phyloP scores from a whole-genome alignment of 192 early-diverging fungal genomes.

The Coemansia sp. region DNA sequence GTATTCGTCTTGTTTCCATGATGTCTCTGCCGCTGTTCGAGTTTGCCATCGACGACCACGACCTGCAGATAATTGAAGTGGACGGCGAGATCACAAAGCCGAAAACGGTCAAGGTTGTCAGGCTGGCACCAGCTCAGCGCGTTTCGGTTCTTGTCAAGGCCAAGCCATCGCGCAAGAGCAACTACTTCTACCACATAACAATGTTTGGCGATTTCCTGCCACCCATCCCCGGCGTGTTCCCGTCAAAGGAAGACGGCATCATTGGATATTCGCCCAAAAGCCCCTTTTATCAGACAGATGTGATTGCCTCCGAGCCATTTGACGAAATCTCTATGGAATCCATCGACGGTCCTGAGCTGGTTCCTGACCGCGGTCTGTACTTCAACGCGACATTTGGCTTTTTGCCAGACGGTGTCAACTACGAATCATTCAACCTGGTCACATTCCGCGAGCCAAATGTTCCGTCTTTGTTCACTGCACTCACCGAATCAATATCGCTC shows the following conservation, averaged over 20 bases:
- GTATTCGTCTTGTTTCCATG: conserved; percentile 78
- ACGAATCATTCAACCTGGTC: conserved; percentile 72
- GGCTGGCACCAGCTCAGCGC: conserved; percentile 71
- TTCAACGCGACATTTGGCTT: conserved; percentile 64
- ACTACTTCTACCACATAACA: conserved; percentile 72
- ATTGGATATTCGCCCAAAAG: conserved; percentile 49
- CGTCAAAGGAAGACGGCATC: conserved; percentile 54
- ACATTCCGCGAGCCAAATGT: conserved; percentile 62
- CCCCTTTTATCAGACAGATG: conserved; percentile 7
- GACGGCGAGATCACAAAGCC: conserved; percentile 69
- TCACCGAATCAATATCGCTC: conserved; percentile 57
- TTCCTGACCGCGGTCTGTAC: conserved; percentile 52
- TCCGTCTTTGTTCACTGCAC: conserved; percentile 64
- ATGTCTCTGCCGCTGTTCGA: conserved; percentile 67
- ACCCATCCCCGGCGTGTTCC: conserved; percentile 53
- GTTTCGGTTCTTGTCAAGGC: conserved; percentile 77
- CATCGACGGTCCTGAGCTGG: conserved; percentile 50
- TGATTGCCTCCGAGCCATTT: conserved; percentile 29
- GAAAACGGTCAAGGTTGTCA: conserved; percentile 55
- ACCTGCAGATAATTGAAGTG: conserved; percentile 73
- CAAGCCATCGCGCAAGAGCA: conserved; percentile 52
- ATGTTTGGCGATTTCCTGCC: conserved; percentile 73
- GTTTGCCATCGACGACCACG: conserved; percentile 76
- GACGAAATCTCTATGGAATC: conserved; percentile 57
- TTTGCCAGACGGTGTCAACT: conserved; percentile 62